phyloP scores from a whole-genome alignment of 2,329 filamentous ascomycete genomes.

The Colletotrichum sp. region DNA sequence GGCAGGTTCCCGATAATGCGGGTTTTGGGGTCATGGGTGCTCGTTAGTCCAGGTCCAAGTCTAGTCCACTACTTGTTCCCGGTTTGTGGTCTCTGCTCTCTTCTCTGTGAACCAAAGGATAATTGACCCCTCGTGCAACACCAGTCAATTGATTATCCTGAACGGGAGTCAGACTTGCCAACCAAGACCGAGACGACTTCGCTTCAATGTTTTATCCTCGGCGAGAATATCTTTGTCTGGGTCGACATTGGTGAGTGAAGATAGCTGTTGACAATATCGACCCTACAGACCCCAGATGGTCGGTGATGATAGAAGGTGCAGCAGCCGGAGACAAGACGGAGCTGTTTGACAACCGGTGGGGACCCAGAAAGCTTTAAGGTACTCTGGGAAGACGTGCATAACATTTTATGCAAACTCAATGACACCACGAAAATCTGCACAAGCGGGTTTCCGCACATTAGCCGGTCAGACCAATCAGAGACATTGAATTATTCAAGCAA shows the following conservation, averaged over 20 bases:
- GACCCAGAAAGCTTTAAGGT: background rate
- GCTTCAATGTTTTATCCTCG: background rate
- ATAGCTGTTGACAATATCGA: background rate
- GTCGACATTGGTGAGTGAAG: background rate
- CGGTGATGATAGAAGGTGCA: background rate
- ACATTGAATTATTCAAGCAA: slow-evolving; percentile 23
- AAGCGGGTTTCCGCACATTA: background rate
- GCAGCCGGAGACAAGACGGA: background rate
- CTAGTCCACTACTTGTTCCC: background rate
- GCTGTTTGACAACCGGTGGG: background rate
- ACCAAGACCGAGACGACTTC: background rate
- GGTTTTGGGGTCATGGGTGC: background rate
- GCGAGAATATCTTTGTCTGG: background rate
- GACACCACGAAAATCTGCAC: background rate
- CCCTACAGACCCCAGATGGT: background rate
- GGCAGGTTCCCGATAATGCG: background rate
- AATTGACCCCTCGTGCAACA: background rate
- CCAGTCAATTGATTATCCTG: background rate
- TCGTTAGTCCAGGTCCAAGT: background rate
- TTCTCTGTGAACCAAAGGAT: background rate
- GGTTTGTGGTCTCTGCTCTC: background rate
- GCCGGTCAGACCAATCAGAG: slow-evolving; percentile 16
- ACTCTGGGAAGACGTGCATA: background rate
- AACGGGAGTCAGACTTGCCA: background rate
- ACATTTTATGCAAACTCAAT: slow-evolving; percentile 2